Conservation (phyloP, 441 rosid species). For the Euphorbia corollata region DNA sequence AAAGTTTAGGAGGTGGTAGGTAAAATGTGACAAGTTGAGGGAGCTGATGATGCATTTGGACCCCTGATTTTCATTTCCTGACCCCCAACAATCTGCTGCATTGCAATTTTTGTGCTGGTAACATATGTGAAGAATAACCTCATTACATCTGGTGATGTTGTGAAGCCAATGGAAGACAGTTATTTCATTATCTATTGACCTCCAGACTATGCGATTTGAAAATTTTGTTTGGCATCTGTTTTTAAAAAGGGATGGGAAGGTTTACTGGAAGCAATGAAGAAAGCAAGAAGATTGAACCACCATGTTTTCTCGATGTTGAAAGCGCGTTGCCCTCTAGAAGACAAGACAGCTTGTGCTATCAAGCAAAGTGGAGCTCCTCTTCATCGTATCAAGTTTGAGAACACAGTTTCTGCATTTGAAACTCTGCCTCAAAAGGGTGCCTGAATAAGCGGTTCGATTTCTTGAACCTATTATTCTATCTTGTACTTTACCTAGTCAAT, state of each 20-base stretch:
- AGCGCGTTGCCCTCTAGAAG: slow-evolving; percentile 96
- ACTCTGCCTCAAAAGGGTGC: slow-evolving; percentile 89
- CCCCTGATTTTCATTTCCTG: not conserved
- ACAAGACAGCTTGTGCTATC: slow-evolving; percentile 90
- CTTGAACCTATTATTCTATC: slow-evolving; percentile 2
- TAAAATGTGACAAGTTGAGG: too few relatives aligned
- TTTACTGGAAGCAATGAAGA: slow-evolving; percentile 89
- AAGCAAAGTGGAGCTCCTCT: slow-evolving; percentile 96
- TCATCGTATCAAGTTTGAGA: slow-evolving; percentile 87
- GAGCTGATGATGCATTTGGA: too few relatives aligned
- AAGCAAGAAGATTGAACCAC: slow-evolving; percentile 88
- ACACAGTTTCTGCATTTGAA: slow-evolving; percentile 95
- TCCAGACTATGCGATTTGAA: not conserved
- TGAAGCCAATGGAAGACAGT: not conserved
- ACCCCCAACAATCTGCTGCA: not conserved
- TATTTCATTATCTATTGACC: not conserved
- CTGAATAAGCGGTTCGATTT: slow-evolving; percentile 23
- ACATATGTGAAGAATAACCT: not conserved
- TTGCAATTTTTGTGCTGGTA: not conserved
- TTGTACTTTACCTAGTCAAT: not conserved
- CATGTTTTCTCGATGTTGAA: slow-evolving; percentile 97
- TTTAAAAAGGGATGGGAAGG: slow-evolving; percentile 80
- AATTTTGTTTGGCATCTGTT: not conserved
- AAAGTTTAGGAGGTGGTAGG: too few relatives aligned
- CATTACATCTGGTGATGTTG: not conserved